These are phyloP conservation scores for Saccharata proteae DNA, from an alignment of 2,329 filamentous ascomycete genomes.

Conservation along the genomic window DNA sequence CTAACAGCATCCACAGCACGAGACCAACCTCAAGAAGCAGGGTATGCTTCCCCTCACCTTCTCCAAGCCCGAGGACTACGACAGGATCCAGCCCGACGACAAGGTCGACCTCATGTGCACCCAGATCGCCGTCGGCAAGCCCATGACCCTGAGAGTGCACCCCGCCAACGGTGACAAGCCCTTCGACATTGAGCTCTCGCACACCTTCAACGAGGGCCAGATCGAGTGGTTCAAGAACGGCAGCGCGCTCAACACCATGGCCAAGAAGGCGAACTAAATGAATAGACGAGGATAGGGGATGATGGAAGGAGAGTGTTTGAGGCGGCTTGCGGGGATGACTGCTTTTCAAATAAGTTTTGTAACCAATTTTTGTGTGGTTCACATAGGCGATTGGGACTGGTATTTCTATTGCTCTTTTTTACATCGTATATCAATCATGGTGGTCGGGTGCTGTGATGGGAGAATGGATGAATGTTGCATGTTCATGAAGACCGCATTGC, in stretches of 20 bases:
- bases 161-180: slow-evolving; percentile 65
- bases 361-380: too few relatives aligned
- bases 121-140: slow-evolving; percentile 82
- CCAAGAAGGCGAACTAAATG: slow-evolving; percentile 43
- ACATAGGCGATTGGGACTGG: too few relatives aligned
- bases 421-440: too few relatives aligned
- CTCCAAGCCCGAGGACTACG: slow-evolving; percentile 87
- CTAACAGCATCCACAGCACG: slow-evolving; percentile 46
- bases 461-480: too few relatives aligned
- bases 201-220: slow-evolving; percentile 98
- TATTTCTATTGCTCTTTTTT: too few relatives aligned
- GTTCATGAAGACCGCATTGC: too few relatives aligned
- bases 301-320: too few relatives aligned
- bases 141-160: slow-evolving; percentile 83
- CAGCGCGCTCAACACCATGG: slow-evolving; percentile 96
- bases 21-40: slow-evolving; percentile 99
- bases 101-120: slow-evolving; percentile 84
- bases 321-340: too few relatives aligned
- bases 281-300: slow-evolving; percentile 1
- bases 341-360: too few relatives aligned
- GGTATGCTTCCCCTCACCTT: slow-evolving; percentile 99
- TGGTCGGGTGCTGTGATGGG: too few relatives aligned
- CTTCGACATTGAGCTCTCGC: slow-evolving; percentile 73
- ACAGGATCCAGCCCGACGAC: slow-evolving; percentile 89
- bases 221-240: slow-evolving; percentile 99